Evolutionary conservation across 495 filamentous ascomycete genomes (phyloP), one percentile per base, ranked within the genome.

Genomic region (Penicillium arizonense): DNA sequence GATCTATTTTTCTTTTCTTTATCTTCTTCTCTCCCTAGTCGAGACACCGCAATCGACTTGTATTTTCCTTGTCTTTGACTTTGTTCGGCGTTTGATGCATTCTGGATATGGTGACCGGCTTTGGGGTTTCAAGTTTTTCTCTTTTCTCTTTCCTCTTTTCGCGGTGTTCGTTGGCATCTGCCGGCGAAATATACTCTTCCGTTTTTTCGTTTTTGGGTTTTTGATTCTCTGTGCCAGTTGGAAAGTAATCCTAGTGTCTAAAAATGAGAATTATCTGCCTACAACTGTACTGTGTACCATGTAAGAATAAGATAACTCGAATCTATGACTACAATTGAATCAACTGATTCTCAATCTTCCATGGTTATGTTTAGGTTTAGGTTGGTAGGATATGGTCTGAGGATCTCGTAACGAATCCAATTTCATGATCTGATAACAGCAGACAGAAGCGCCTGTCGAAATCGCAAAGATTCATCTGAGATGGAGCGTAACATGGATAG

Each of bases 51-150:
- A 52, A 23, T 55, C 50, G 37, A 53, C 37, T 32, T 55, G 57
- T 58, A 53, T 50, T 53, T 58, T 34, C 67, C 50, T 62, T 58
- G 66, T 57, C 58, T 67, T 56, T 60, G 46, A 36, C 59, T 56
- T 63, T 66, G 51, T 57, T 58, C 13, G 62, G 65, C 65, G 68
- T 68, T 72, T 67, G 53, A 61, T 67, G 70, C 65, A 71, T 70
- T 59, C 55, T 45, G 67, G 59, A 62, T 69, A 57, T 53, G 67
- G 69, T 59, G 53, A 67, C 65, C 39, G 63, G 64, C 59, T 61
- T 52, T 58, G 64, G 60, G 58, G 53, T 58, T 57, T 30, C 18
- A 14, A 26, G 18, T 50, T 35, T 10, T 53, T 47, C 53, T 63
- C 47, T 48, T 53, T 43, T 36, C 43, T 35, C 4, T 48, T 53